Percentiles rank a stretch among this genome's conserved stretches.
Evolutionary conservation across 352 stramenopile species (phyloP).

Genomic region (Globisporangium mamillatum): DNA sequence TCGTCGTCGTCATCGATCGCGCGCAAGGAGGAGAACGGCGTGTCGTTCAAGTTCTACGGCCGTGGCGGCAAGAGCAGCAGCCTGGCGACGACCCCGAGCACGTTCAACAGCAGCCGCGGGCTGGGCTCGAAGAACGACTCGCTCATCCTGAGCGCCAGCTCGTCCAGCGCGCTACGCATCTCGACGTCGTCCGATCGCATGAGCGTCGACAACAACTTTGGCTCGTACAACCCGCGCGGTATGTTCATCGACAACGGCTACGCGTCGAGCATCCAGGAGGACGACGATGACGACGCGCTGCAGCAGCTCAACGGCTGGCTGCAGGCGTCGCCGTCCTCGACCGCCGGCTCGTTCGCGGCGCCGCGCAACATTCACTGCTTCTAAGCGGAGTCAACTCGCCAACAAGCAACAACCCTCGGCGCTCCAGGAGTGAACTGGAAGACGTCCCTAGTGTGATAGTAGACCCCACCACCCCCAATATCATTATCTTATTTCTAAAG

Average conservation of each 20-base stretch:
- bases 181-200: constrained; percentile 58
- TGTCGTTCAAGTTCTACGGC: constrained; percentile 70
- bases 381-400: constrained; percentile 1
- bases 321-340: constrained; percentile 61
- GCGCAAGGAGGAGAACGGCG: constrained; percentile 28
- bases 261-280: constrained; percentile 61
- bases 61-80: constrained; percentile 34
- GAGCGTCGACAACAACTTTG: constrained; percentile 75
- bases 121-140: constrained; percentile 38
- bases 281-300: constrained; percentile 49
- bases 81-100: constrained; percentile 13
- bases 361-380: constrained; percentile 25
- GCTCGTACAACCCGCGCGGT: constrained; percentile 54
- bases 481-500: constrained; percentile 13
- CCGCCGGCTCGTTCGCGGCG: constrained; percentile 41
- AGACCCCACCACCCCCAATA: constrained; percentile 7
- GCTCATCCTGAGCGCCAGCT: constrained; percentile 44
- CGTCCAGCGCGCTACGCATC: constrained; percentile 38
- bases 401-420: neutral
- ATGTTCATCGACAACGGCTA: constrained; percentile 45
- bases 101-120: constrained; percentile 29
- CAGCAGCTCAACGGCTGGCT: constrained; percentile 62
- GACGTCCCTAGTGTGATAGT: constrained; percentile 3
- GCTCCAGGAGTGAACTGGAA: constrained; percentile 12
- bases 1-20: neutral